Base-by-base conservation (phyloP, 2,329 filamentous ascomycete species). In the Botrytis porri region DNA sequence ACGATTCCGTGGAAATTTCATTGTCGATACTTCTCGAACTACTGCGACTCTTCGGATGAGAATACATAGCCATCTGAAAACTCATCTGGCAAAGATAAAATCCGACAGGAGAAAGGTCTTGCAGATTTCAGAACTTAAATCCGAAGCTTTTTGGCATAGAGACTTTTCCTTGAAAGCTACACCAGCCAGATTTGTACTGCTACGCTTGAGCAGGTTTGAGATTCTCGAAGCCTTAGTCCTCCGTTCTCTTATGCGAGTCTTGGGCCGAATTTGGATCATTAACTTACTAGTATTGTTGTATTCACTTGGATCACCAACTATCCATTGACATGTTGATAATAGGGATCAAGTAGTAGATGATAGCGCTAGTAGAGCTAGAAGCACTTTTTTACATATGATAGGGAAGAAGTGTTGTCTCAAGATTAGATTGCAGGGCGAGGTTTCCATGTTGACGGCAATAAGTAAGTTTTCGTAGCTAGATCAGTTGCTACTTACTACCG, bases 31-130 rank as follows among this genome's bases (percentile, higher is more conserved):
- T 59, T 22, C 54, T 59, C 7, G 7, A 0, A 10, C 29, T 22
- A 32, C 4, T 25, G 9, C 2, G 20, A 37, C 7, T 37, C 10
- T 37, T 5, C 5, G 0, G 20, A 25, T 61, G 32, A 61, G 35
- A 9, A 22, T n/a, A 4, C 3, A 25, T 4, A 25, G 35, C 1
- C n/a, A n/a, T 39, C 20, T 61, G 22, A 61, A 37, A 5, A 37
- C 32, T 10, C 22, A 12, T 3, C 9, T 0, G 9, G 5, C 1
- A 60, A 22, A 22, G 18, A 6, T 9, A 10, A 60, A 20, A 35
- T 5, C 4, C 57, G 2, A 35, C 22, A n/a, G 12, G 2, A 0
- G 22, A 14, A 8, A 22, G 5, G 14, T 8, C 16, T 1, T 12
- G 20, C 22, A 16, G 8, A 25, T 10, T 61, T 29, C 25, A 29